Evolutionary conservation across 257 asterid species (phyloP).

Genomic region (Jacaranda mimosifolia): DNA sequence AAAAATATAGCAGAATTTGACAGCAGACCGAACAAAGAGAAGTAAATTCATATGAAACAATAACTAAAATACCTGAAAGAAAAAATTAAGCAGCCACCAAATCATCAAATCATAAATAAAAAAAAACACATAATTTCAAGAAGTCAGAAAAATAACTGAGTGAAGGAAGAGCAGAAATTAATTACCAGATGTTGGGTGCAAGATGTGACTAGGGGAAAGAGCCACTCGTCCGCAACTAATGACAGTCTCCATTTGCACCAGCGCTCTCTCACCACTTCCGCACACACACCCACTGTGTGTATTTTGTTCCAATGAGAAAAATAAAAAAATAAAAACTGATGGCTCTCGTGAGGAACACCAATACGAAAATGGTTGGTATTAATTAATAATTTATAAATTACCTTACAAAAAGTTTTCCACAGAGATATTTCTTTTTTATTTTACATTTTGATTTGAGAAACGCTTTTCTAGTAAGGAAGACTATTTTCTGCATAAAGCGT

Average conservation of each 20-base stretch:
- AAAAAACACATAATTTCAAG: neutral
- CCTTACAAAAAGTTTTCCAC: conserved; percentile 8
- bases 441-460: neutral
- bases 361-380: neutral
- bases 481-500: neutral
- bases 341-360: conserved; percentile 17
- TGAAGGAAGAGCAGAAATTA: conserved; percentile 1
- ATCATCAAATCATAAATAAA: neutral
- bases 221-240: conserved; percentile 64
- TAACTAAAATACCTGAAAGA: neutral
- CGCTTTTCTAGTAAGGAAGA: neutral
- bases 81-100: neutral
- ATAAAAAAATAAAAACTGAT: conserved; percentile 17
- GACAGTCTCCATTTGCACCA: conserved; percentile 69
- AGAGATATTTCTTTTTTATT: neutral
- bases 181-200: conserved; percentile 63
- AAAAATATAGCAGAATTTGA: conserved; percentile 5
- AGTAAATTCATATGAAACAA: conserved; percentile 1
- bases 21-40: neutral
- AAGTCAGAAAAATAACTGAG: neutral
- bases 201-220: conserved; percentile 66
- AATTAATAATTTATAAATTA: neutral
- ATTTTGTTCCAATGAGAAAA: neutral
- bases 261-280: conserved; percentile 38
- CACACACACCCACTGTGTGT: conserved; percentile 26